A percentile compares a stretch with the other conserved stretches of the same genome.
Evolutionary conservation across 2,329 filamentous ascomycete genomes (phyloP).

Genomic region (Botrytis sinoallii): DNA sequence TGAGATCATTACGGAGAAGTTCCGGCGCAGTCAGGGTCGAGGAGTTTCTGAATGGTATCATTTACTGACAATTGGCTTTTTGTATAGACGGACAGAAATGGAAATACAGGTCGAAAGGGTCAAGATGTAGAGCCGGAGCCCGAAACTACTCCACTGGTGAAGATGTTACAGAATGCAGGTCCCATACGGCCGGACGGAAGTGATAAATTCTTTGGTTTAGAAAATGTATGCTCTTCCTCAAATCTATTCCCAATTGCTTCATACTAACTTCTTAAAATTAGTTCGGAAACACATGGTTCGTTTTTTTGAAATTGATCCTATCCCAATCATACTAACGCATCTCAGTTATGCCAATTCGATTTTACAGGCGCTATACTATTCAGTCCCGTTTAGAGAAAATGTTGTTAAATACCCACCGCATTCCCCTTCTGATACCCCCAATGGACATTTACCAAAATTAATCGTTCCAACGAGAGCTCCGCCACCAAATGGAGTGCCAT

Average conservation of each 20-base stretch:
- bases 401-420: slow-evolving; percentile 85
- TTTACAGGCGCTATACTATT: slow-evolving; percentile 95
- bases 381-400: slow-evolving; percentile 86
- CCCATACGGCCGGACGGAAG: slow-evolving; percentile 82
- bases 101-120: slow-evolving; percentile 31
- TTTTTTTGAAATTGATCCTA: slow-evolving; percentile 6
- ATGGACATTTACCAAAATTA: slow-evolving; percentile 55
- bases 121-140: slow-evolving; percentile 39
- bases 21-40: not conserved
- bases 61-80: slow-evolving; percentile 24
- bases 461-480: slow-evolving; percentile 56
- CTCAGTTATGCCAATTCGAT: slow-evolving; percentile 96
- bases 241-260: not conserved
- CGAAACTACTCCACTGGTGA: slow-evolving; percentile 62
- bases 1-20: not conserved
- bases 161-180: slow-evolving; percentile 79
- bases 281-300: slow-evolving; percentile 97
- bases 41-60: not conserved
- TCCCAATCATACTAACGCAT: slow-evolving; percentile 31
- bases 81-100: slow-evolving; percentile 28
- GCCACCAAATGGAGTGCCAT: slow-evolving; percentile 44
- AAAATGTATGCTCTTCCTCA: slow-evolving; percentile 69
- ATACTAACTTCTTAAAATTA: slow-evolving; percentile 43
- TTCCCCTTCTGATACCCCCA: slow-evolving; percentile 66
- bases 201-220: slow-evolving; percentile 97